Conservation (phyloP, 2,329 filamentous ascomycete genomes). For the Neonectria sp. region DNA sequence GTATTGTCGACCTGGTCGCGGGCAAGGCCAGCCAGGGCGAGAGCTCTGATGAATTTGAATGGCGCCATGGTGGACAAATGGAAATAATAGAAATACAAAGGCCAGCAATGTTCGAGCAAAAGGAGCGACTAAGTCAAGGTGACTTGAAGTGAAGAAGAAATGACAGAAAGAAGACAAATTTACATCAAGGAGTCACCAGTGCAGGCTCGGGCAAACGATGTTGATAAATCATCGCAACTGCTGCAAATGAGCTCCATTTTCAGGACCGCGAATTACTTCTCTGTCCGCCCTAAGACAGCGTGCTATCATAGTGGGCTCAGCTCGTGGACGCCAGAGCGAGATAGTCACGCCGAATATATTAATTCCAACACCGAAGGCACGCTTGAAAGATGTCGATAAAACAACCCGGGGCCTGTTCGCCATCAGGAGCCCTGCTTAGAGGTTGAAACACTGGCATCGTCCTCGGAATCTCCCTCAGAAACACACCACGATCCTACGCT, state of each 20-base stretch:
- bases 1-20: too few relatives aligned
- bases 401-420: too few relatives aligned
- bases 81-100: background rate
- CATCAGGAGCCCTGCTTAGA: background rate
- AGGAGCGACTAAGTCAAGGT: background rate
- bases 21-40: too few relatives aligned
- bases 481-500: background rate
- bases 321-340: background rate
- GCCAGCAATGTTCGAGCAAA: background rate
- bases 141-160: background rate
- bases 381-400: too few relatives aligned
- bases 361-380: background rate
- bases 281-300: background rate
- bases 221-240: background rate
- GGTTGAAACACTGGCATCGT: background rate
- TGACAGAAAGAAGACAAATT: background rate
- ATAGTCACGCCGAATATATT: background rate
- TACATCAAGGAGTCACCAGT: too few relatives aligned
- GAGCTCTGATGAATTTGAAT: too few relatives aligned
- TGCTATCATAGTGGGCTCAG: background rate
- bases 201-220: too few relatives aligned
- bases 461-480: background rate
- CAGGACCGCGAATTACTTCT: background rate
- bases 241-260: background rate
- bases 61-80: slow-evolving; percentile 43